phyloP scores from a whole-genome alignment of 169 alveolate genomes.

The Plasmodium fragile region DNA sequence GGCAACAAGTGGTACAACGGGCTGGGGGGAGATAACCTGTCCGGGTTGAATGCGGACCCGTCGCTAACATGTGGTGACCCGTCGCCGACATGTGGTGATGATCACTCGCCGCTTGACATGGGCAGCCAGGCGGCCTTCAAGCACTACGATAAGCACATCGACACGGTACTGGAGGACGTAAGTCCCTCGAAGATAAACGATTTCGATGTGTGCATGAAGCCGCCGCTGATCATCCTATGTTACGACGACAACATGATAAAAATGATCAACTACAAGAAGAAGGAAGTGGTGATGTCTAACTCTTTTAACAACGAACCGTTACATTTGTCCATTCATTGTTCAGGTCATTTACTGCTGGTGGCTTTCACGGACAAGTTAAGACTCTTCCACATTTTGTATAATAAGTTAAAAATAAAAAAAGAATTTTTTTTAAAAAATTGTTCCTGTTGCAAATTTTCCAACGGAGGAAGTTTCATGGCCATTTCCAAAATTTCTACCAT shows the following conservation, averaged over 20 bases:
- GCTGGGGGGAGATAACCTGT: background rate
- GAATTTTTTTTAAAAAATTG: slow-evolving; percentile 73
- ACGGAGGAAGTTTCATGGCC: slow-evolving; percentile 75
- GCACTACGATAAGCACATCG: slow-evolving; percentile 4
- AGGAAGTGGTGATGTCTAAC: slow-evolving; percentile 29
- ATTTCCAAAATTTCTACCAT: slow-evolving; percentile 61
- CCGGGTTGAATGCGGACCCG: background rate
- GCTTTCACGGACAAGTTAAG: slow-evolving; percentile 65
- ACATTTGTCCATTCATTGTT: slow-evolving; percentile 50
- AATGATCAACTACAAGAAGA: slow-evolving; percentile 57
- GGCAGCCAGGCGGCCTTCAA: background rate
- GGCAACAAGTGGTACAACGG: background rate
- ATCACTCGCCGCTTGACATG: background rate
- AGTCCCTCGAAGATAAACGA: slow-evolving; percentile 60
- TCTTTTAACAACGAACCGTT: slow-evolving; percentile 74
- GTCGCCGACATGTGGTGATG: background rate
- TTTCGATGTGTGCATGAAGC: slow-evolving; percentile 51
- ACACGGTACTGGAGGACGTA: slow-evolving; percentile 26
- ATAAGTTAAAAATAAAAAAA: slow-evolving; percentile 65
- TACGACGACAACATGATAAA: slow-evolving; percentile 57
- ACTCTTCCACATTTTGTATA: slow-evolving; percentile 63
- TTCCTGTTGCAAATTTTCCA: slow-evolving; percentile 68
- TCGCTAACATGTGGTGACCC: background rate
- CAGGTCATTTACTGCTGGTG: slow-evolving; percentile 54
- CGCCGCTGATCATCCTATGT: slow-evolving; percentile 45